These are phyloP conservation scores for Clarireedia sp. DNA, from an alignment of 2,329 filamentous ascomycete species.

Conservation along the genomic window DNA sequence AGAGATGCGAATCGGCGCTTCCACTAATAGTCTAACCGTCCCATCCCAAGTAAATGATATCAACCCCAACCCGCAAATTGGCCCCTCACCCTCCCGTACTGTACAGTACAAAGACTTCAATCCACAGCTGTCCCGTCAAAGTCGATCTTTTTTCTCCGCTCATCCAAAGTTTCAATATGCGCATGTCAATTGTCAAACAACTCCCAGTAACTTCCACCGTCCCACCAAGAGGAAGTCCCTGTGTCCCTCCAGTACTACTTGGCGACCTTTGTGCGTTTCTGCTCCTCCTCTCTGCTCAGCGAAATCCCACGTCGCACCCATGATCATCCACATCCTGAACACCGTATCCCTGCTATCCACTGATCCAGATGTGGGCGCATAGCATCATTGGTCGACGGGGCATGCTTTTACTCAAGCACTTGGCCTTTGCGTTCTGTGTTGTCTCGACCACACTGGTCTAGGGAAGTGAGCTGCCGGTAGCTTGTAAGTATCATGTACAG, in stretches of 20 bases:
- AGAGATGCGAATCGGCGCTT: too few relatives aligned
- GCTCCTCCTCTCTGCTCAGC: neutral
- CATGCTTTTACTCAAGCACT: constrained; percentile 23
- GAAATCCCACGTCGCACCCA: constrained; percentile 3
- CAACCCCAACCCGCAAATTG: too few relatives aligned
- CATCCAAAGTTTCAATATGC: neutral
- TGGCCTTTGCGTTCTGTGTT: constrained; percentile 24
- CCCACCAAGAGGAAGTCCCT: neutral
- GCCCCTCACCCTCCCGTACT: too few relatives aligned
- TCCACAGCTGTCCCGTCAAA: too few relatives aligned
- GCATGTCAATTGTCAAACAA: neutral
- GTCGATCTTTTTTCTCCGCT: neutral
- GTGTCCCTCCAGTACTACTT: too few relatives aligned
- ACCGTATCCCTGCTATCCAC: constrained; percentile 13
- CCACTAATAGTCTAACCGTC: too few relatives aligned
- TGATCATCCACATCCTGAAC: constrained; percentile 21
- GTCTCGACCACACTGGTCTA: constrained; percentile 20
- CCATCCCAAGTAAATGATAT: too few relatives aligned
- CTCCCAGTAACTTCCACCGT: neutral
- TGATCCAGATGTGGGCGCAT: constrained; percentile 23
- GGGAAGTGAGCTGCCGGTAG: neutral
- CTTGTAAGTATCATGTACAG: neutral
- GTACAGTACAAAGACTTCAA: neutral
- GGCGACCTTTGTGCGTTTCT: too few relatives aligned
- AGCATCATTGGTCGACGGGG: constrained; percentile 23